Evolutionary conservation across 345 rosid genomes (phyloP).

Genomic region (Mangifera indica): DNA sequence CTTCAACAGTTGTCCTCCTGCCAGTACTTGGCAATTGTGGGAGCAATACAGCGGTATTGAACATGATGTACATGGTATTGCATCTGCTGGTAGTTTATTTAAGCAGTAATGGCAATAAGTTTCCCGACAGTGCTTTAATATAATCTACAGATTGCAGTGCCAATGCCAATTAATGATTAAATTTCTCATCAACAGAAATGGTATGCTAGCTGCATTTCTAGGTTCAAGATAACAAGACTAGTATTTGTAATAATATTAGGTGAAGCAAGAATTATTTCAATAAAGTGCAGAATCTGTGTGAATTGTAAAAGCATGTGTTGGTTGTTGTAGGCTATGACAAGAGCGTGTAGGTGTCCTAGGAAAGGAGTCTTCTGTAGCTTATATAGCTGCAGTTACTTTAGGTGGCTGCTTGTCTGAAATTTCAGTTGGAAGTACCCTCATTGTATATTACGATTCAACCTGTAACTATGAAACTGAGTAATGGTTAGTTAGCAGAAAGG

Average conservation of each 20-base stretch:
- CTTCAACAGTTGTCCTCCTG: slow-evolving; percentile 43
- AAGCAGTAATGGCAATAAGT: slow-evolving; percentile 86
- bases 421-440: too few species aligned
- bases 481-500: too few species aligned
- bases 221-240: background rate
- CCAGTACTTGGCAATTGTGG: slow-evolving; percentile 53
- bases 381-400: too few species aligned
- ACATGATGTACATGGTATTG: slow-evolving; percentile 73
- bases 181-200: slow-evolving; percentile 1
- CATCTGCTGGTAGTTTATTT: slow-evolving; percentile 66
- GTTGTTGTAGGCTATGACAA: too few species aligned
- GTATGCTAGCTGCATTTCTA: background rate
- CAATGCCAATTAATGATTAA: slow-evolving; percentile 9
- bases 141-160: slow-evolving; percentile 38
- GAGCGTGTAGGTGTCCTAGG: too few species aligned
- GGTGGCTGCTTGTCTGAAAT: too few species aligned
- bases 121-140: slow-evolving; percentile 65
- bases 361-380: too few species aligned
- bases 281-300: background rate
- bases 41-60: slow-evolving; percentile 78
- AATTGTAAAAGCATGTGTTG: background rate
- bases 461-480: too few species aligned
- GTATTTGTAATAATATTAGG: background rate
- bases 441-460: too few species aligned
- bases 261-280: slow-evolving; percentile 5